Evolutionary conservation across 495 filamentous ascomycete species (phyloP), one percentile per base, ranked within the genome.

Genomic region (Pyronema omphalodes): DNA sequence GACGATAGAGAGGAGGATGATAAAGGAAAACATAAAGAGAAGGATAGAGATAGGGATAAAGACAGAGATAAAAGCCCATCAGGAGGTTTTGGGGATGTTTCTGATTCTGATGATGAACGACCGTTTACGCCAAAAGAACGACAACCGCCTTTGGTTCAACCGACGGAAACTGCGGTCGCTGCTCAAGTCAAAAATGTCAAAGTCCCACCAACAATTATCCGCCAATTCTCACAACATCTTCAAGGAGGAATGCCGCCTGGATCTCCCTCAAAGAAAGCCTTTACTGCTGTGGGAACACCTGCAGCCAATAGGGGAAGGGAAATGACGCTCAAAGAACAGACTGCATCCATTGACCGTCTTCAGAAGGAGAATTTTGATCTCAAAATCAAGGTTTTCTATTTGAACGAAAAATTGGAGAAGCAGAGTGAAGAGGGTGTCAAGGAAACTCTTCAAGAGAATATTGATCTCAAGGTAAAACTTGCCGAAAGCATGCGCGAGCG

Each of bases 341-440:
- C 86, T 58, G 91, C 83, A 64, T 94, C 87, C 18, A 95, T 98
- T 56, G 91, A 96, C 65, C 79, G 88, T 29, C 74, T 96, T 6
- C 87, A 84, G 55, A 98, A 98, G 68, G 84, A 88, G 63, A 96
- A 96, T 58, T 98, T 96, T 64, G 91, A 94, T 63, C 73, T 98
- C 39, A 98, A 98, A 68, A 81, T 98, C 67, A 88, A 94, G 67
- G 91, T 96, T 48, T 89, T 94, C 70, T 96, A 93, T 61, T 76
- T 98, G 35, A 91, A 88, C 62, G 87, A 95, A 60, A 83, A 89
- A 8, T 68, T 98, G 29, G 87, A 93, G 68, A 85, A 87, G 63
- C 81, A 88, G 39, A 94, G 87, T 7, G 93, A 96, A 66, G 93
- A 98, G 66, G 86, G 88, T 50, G 81, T 96, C 66, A 93, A 93